A percentile compares a stretch with the other conserved stretches of the same genome.
Conservation (phyloP, 306 rosid species). For the Castanea crenata region DNA sequence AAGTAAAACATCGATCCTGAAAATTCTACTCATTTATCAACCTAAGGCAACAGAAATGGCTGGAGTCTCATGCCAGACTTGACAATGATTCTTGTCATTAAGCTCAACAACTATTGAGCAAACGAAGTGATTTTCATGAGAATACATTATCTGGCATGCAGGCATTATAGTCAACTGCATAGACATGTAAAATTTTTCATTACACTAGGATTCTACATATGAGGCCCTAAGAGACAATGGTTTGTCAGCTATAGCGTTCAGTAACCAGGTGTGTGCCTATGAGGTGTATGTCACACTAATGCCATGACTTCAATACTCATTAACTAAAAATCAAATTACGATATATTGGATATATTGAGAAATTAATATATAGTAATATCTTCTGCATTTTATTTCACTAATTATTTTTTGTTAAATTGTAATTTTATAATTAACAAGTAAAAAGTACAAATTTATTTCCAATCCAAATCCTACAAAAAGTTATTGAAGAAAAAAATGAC, state of each 20-base stretch:
- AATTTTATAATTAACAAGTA: neutral
- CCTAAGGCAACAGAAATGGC: too few species aligned
- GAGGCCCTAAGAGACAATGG: neutral
- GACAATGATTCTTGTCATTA: too few species aligned
- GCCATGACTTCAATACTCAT: neutral
- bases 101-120: neutral
- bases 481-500: neutral
- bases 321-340: neutral
- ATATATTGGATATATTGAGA: too few species aligned
- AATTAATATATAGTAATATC: neutral
- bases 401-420: neutral
- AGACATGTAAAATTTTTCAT: neutral
- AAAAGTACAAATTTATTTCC: neutral
- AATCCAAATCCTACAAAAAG: neutral
- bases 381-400: neutral
- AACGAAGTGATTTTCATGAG: neutral
- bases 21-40: too few species aligned
- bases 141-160: neutral
- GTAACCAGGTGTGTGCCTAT: neutral
- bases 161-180: neutral
- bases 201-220: neutral
- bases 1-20: too few species aligned
- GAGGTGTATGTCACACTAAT: neutral
- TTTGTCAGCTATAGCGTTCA: neutral
- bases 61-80: too few species aligned